These are phyloP conservation scores for Amaranthus tricolor DNA, from an alignment of 179 eudicot species.

Conservation along the genomic window DNA sequence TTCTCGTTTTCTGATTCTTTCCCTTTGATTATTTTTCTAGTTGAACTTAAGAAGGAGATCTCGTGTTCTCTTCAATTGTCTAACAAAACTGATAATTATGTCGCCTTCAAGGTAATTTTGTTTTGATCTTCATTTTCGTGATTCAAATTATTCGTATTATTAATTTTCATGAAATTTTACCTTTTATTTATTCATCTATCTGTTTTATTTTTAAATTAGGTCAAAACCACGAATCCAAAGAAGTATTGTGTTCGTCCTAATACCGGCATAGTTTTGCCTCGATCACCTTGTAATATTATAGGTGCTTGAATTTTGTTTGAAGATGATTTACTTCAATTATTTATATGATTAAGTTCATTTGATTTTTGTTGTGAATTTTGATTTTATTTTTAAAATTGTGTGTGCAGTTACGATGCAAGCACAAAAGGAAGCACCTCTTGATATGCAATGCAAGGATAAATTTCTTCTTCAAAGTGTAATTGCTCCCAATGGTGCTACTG, in stretches of 20 bases:
- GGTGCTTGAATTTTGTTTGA: conserved; percentile 26
- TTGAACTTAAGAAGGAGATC: conserved; percentile 60
- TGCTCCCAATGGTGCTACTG: conserved; percentile 36
- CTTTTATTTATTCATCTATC: background rate
- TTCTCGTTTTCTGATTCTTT: background rate
- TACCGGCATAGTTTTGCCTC: conserved; percentile 47
- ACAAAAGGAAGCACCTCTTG: conserved; percentile 47
- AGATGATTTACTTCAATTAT: background rate
- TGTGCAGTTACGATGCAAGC: conserved; percentile 57
- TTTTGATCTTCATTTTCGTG: background rate
- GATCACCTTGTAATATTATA: conserved; percentile 44
- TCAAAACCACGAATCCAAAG: conserved; percentile 58
- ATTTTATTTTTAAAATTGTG: background rate
- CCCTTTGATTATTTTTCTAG: conserved; percentile 21
- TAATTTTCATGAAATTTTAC: background rate
- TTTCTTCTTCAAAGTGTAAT: conserved; percentile 57
- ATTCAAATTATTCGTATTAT: background rate
- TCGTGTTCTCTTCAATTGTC: conserved; percentile 43
- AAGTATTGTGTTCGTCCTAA: conserved; percentile 58
- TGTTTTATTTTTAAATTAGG: conserved; percentile 26
- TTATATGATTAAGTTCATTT: background rate
- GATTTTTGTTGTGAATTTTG: background rate
- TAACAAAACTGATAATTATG: conserved; percentile 44
- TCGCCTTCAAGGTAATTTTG: conserved; percentile 63
- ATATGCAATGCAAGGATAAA: conserved; percentile 57